Evolutionary conservation across 2,329 filamentous ascomycete genomes (phyloP).

Genomic region (Pseudonectria foliicola): DNA sequence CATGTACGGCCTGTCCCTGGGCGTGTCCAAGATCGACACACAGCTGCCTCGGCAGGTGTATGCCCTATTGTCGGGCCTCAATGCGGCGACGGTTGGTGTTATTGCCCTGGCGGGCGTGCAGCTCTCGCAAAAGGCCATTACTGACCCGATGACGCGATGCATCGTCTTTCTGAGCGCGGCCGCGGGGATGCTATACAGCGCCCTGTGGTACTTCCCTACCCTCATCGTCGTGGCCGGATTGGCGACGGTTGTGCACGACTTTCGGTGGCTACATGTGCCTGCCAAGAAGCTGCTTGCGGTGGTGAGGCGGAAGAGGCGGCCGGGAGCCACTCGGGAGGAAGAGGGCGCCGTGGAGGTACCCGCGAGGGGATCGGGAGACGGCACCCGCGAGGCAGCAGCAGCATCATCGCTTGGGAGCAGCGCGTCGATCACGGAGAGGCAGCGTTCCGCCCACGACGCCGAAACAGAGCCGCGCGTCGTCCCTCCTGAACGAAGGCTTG

Average conservation of each 20-base stretch:
- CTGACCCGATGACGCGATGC: conserved; percentile 53
- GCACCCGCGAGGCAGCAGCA: too few relatives aligned
- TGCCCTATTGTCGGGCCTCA: conserved; percentile 63
- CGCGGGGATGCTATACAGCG: conserved; percentile 63
- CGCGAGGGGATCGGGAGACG: too few relatives aligned
- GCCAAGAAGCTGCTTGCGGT: too few relatives aligned
- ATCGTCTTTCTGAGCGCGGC: conserved; percentile 57
- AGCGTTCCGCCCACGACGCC: too few relatives aligned
- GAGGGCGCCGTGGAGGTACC: too few relatives aligned
- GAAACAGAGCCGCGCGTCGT: conserved; percentile 17
- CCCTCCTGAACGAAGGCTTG: conserved; percentile 20
- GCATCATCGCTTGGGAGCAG: background rate
- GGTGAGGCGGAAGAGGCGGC: too few relatives aligned
- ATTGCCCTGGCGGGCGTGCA: conserved; percentile 63
- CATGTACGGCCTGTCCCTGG: conserved; percentile 62
- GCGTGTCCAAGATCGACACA: conserved; percentile 52
- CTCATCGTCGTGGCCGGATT: conserved; percentile 52
- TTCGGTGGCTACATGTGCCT: conserved; percentile 10
- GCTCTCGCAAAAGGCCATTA: conserved; percentile 60
- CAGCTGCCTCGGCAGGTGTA: conserved; percentile 57
- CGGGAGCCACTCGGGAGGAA: too few relatives aligned
- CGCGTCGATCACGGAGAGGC: background rate
- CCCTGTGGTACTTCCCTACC: conserved; percentile 68
- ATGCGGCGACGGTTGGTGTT: conserved; percentile 65
- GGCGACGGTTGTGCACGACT: conserved; percentile 49